Percentiles rank a stretch among this genome's conserved stretches.
phyloP scores from a whole-genome alignment of 129 eudicot species.

The Dittrichia graveolens region DNA sequence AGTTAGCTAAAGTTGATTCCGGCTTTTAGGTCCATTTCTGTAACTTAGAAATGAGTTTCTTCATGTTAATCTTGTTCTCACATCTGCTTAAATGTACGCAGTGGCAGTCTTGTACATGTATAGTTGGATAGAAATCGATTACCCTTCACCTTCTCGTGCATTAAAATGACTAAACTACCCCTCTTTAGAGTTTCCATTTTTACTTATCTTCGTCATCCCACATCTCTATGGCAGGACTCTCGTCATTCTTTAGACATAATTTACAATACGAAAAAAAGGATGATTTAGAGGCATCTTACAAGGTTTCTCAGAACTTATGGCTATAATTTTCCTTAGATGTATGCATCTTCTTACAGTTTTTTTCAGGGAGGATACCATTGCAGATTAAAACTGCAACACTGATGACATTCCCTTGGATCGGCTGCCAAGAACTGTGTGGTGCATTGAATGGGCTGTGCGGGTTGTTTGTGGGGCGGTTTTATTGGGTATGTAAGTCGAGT shows the following conservation, averaged over 20 bases:
- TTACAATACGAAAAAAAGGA: constrained; percentile 13
- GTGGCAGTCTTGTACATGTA: constrained; percentile 59
- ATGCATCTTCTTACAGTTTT: constrained; percentile 21
- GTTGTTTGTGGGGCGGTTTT: too few relatives aligned
- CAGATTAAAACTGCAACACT: neutral
- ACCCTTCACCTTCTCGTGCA: constrained; percentile 33
- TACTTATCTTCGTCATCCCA: neutral
- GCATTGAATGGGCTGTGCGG: neutral
- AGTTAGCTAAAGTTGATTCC: constrained; percentile 33
- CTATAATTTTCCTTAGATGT: constrained; percentile 5
- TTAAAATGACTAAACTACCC: constrained; percentile 30
- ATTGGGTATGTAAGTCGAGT: too few relatives aligned
- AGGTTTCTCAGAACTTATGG: neutral
- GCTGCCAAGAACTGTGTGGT: neutral
- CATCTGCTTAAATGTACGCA: constrained; percentile 37
- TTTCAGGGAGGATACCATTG: constrained; percentile 25
- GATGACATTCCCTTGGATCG: constrained; percentile 9
- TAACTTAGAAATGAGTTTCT: constrained; percentile 45
- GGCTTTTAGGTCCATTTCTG: constrained; percentile 42
- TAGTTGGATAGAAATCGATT: constrained; percentile 46
- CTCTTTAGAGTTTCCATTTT: constrained; percentile 14
- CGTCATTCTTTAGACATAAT: neutral
- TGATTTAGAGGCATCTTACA: constrained; percentile 11
- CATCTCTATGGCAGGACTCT: constrained; percentile 3
- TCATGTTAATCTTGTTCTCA: constrained; percentile 31